phyloP scores from a whole-genome alignment of 2,329 filamentous ascomycete species.

The Pseudocercospora macadamiae region DNA sequence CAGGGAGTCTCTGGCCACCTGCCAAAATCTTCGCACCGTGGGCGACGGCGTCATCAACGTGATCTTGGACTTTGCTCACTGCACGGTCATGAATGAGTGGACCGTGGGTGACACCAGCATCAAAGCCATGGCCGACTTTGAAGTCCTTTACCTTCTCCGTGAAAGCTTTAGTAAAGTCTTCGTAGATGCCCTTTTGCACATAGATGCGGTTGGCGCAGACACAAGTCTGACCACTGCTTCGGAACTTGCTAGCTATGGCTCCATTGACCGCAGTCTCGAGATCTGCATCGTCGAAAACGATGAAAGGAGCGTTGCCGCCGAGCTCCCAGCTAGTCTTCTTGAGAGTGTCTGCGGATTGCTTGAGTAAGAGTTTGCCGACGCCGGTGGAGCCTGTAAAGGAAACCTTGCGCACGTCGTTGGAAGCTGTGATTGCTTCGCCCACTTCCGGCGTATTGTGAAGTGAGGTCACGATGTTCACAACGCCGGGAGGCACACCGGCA shows the following conservation, averaged over 20 bases:
- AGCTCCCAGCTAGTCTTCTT: conserved; percentile 92
- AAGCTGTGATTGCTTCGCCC: conserved; percentile 74
- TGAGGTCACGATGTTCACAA: conserved; percentile 86
- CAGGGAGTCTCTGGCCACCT: conserved; percentile 33
- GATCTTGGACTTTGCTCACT: conserved; percentile 72
- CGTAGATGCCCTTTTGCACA: conserved; percentile 69
- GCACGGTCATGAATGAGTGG: conserved; percentile 85
- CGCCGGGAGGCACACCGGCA: conserved; percentile 91
- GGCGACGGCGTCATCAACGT: conserved; percentile 74
- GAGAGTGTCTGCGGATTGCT: conserved; percentile 46
- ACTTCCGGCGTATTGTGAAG: conserved; percentile 78
- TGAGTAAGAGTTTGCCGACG: conserved; percentile 33
- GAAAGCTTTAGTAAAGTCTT: conserved; percentile 37
- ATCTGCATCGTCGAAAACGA: conserved; percentile 92
- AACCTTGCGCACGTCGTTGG: conserved; percentile 49
- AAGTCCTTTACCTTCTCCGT: conserved; percentile 63
- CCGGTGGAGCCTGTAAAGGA: conserved; percentile 34
- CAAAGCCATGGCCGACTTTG: conserved; percentile 73
- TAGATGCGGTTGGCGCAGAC: conserved; percentile 69
- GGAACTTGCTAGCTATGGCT: conserved; percentile 31
- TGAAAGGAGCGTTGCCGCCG: conserved; percentile 93
- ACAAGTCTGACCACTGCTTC: conserved; percentile 32
- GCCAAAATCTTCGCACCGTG: conserved; percentile 48
- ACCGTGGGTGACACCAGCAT: conserved; percentile 70
- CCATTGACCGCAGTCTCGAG: conserved; percentile 73